phyloP scores from a whole-genome alignment of 192 early-diverging fungal genomes.

The Paraglomus occultum region DNA sequence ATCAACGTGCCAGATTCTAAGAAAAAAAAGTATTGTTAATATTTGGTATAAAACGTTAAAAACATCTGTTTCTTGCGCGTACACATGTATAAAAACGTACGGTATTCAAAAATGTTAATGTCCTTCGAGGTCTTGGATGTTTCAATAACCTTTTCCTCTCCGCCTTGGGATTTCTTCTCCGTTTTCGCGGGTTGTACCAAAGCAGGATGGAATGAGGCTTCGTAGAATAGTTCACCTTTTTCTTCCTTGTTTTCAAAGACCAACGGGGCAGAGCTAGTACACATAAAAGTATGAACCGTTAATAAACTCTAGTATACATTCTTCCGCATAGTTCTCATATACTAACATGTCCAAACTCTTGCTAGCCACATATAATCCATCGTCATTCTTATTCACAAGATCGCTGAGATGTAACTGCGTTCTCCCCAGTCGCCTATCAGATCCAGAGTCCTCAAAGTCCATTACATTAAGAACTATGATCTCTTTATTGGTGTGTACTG shows the following conservation, averaged over 20 bases:
- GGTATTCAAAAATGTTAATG: too few relatives aligned
- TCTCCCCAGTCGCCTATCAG: constrained; percentile 73
- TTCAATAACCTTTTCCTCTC: constrained; percentile 26
- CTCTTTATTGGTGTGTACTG: constrained; percentile 68
- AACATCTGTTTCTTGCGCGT: background rate
- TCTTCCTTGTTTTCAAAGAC: constrained; percentile 18
- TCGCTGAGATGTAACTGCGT: constrained; percentile 30
- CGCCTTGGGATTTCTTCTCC: constrained; percentile 41
- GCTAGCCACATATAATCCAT: constrained; percentile 28
- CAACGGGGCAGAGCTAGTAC: constrained; percentile 11
- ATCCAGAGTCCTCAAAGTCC: constrained; percentile 76
- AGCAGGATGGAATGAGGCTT: constrained; percentile 32
- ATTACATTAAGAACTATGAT: constrained; percentile 62
- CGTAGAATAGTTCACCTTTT: constrained; percentile 8
- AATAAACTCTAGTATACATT: background rate
- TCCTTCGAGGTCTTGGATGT: too few relatives aligned
- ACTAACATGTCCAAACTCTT: constrained; percentile 34
- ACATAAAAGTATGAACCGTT: background rate
- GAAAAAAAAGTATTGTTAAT: background rate
- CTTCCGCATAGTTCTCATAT: constrained; percentile 17
- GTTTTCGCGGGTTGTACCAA: constrained; percentile 43
- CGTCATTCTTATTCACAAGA: constrained; percentile 29
- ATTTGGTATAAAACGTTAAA: background rate
- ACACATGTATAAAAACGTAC: too few relatives aligned
- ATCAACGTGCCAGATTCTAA: constrained; percentile 23